Base-by-base conservation (phyloP, 2,329 filamentous ascomycete genomes). In the Cladosporium austrohemisphaericum region DNA sequence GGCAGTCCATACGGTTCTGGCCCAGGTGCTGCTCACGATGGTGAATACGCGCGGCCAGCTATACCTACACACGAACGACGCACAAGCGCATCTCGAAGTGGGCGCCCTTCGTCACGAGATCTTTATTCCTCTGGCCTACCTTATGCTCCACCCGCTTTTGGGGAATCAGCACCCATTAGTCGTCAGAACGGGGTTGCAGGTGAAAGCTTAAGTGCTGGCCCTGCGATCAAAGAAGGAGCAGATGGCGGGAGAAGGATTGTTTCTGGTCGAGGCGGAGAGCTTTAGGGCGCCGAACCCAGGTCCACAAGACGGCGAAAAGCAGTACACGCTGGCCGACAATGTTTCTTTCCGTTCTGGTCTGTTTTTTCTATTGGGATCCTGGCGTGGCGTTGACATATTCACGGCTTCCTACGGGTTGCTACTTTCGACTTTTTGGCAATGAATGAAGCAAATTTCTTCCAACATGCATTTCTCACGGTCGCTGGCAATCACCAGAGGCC, bases 121-220 rank as follows among this genome's bases (percentile, higher is more conserved):
- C 51, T 52, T 40, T 36, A 40, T 18, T 31, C 47, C 16, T 32
- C 54, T 48, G 52, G 37, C 41, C 32, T 46, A 40, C 47, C 52
- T 14, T 35, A 41, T 36, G 23, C 45, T 45, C 26, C 37, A 36
- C 2, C 23, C 20, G 11, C 48, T 44, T 31, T 43, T 49, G 14
- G 50, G 36, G 16, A 26, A 13, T 22, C 40, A 25, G 23, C 36
- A 8, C 10, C 13, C 4, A 38, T 38, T 11, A 38, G 20, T 13
- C 36, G 20, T 14, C 36, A 38, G 9, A 23, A 38, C 14, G 36
- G 36, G 11, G 20, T 38, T 25, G 19, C 20, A 7, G 19, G 20
- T 3, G 36, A 38, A 25, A 20, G 33, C 8, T 9, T 36, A 8
- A 13, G 33, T 22, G 33, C 33, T 36, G 33, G 33, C 5, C 33